Conservation (phyloP, 2,329 filamentous ascomycete species). For the Colletotrichum tropicicola region DNA sequence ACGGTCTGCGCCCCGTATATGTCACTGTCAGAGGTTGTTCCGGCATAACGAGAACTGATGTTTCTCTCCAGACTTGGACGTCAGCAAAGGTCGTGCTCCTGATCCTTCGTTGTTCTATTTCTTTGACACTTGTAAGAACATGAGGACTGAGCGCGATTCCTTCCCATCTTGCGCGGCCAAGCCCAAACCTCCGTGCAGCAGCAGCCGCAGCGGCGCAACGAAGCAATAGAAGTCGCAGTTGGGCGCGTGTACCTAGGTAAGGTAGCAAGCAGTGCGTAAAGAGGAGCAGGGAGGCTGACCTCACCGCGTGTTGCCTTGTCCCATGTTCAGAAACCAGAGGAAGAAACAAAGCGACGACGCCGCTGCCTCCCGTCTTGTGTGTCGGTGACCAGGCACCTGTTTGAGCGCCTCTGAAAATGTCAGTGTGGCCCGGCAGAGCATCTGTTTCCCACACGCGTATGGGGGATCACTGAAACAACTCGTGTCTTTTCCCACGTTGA, state of each 20-base stretch:
- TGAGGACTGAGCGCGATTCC: slow-evolving; percentile 8
- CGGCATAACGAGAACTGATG: neutral
- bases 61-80: neutral
- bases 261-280: neutral
- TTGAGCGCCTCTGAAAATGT: too few relatives aligned
- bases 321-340: slow-evolving; percentile 26
- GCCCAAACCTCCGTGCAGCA: neutral
- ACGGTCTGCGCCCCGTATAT: neutral
- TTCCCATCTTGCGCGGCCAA: neutral
- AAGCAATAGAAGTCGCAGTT: neutral
- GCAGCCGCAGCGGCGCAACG: neutral
- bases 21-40: neutral
- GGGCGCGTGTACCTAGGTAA: neutral
- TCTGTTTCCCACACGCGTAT: slow-evolving; percentile 6
- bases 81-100: neutral
- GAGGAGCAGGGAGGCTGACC: too few relatives aligned
- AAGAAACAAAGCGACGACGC: neutral
- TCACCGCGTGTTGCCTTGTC: slow-evolving; percentile 1
- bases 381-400: neutral
- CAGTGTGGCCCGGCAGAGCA: neutral
- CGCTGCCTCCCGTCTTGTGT: neutral
- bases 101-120: too few relatives aligned
- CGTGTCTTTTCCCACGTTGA: slow-evolving; percentile 4
- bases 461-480: slow-evolving; percentile 16
- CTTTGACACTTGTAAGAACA: slow-evolving; percentile 3